phyloP scores from a whole-genome alignment of 345 rosid species.

The Sonneratia caseolaris region DNA sequence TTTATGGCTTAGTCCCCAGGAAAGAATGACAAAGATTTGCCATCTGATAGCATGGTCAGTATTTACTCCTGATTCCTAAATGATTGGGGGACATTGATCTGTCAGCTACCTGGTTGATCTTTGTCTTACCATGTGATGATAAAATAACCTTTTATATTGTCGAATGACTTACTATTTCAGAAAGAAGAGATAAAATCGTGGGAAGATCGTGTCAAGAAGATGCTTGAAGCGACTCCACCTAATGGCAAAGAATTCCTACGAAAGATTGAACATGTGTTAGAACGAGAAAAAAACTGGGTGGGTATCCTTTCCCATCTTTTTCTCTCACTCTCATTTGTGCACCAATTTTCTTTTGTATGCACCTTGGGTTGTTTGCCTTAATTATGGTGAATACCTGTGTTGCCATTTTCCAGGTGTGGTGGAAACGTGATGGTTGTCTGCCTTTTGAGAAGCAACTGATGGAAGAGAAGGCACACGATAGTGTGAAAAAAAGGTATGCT shows the following conservation, averaged over 20 bases:
- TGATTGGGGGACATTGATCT: neutral
- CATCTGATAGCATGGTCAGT: slow-evolving; percentile 94
- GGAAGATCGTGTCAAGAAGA: slow-evolving; percentile 82
- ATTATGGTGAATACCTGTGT: slow-evolving; percentile 6
- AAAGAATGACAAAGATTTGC: slow-evolving; percentile 85
- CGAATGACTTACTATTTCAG: slow-evolving; percentile 22
- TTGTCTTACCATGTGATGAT: neutral
- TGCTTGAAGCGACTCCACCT: slow-evolving; percentile 90
- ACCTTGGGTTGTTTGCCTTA: neutral
- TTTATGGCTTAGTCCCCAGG: slow-evolving; percentile 62
- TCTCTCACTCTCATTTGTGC: slow-evolving; percentile 6
- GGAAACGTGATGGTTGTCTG: slow-evolving; percentile 98
- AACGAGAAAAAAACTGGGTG: slow-evolving; percentile 98
- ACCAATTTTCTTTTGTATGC: neutral
- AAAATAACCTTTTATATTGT: neutral
- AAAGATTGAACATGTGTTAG: slow-evolving; percentile 76
- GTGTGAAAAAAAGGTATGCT: slow-evolving; percentile 57
- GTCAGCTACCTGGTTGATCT: neutral
- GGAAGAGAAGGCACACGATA: slow-evolving; percentile 61
- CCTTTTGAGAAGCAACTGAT: slow-evolving; percentile 86
- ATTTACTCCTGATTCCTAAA: slow-evolving; percentile 7
- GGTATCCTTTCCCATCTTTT: slow-evolving; percentile 8
- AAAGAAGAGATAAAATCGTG: slow-evolving; percentile 85
- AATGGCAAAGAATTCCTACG: slow-evolving; percentile 78
- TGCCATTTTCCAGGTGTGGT: slow-evolving; percentile 73